These are phyloP conservation scores for Tricholoma sp. DNA, from an alignment of 768 basidiomycete species.

Conservation along the genomic window DNA sequence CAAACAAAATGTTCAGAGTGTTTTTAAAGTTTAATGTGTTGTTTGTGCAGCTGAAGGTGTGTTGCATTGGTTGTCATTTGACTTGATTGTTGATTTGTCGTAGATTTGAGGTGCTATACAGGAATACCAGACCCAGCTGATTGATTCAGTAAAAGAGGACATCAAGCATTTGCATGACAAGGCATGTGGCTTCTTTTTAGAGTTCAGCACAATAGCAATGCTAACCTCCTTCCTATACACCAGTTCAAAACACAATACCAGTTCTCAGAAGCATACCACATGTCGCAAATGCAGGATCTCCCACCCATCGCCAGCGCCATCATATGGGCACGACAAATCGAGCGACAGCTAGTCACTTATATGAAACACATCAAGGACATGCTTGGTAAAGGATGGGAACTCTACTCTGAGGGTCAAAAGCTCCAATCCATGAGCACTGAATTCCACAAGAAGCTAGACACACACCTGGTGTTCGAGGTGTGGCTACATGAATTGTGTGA, in stretches of 20 bases:
- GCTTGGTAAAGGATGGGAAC: slow-evolving; percentile 96
- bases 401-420: slow-evolving; percentile 98
- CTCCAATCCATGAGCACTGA: slow-evolving; percentile 87
- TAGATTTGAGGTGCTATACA: slow-evolving; percentile 97
- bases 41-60: slow-evolving; percentile 91
- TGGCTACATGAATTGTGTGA: slow-evolving; percentile 92
- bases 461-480: slow-evolving; percentile 88
- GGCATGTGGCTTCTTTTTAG: slow-evolving; percentile 28
- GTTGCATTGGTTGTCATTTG: slow-evolving; percentile 8
- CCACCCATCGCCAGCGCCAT: slow-evolving; percentile 98
- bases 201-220: neutral
- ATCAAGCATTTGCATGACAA: slow-evolving; percentile 95
- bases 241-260: slow-evolving; percentile 97
- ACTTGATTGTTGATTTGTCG: neutral
- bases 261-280: slow-evolving; percentile 92
- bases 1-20: slow-evolving; percentile 99
- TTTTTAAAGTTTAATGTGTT: slow-evolving; percentile 98
- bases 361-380: slow-evolving; percentile 99
- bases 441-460: slow-evolving; percentile 96
- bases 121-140: slow-evolving; percentile 98
- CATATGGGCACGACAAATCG: slow-evolving; percentile 99
- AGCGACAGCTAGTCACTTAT: slow-evolving; percentile 90
- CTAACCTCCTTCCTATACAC: neutral
- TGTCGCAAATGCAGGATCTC: slow-evolving; percentile 97
- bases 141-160: slow-evolving; percentile 98